These are phyloP conservation scores for Kewa caespitosa DNA, from an alignment of 179 eudicot species.

Conservation along the genomic window DNA sequence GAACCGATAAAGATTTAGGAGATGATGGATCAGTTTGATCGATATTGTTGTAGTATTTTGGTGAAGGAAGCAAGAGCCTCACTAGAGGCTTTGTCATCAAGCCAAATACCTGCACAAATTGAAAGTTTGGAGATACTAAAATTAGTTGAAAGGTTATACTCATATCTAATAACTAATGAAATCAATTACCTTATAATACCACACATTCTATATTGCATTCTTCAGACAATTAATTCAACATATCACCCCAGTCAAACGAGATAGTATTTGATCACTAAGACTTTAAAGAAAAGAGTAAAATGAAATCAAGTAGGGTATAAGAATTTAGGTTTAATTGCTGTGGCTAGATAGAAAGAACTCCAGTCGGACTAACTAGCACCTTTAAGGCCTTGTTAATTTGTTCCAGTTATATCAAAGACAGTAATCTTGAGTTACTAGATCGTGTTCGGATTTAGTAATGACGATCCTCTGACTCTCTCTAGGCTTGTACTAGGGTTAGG, in stretches of 20 bases:
- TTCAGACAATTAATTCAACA: not conserved
- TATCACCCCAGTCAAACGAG: not conserved
- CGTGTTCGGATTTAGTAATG: too few relatives aligned
- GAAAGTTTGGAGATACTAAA: not conserved
- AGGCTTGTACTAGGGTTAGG: too few relatives aligned
- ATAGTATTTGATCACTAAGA: not conserved
- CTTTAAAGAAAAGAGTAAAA: too few relatives aligned
- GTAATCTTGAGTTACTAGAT: too few relatives aligned
- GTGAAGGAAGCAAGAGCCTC: constrained; percentile 52
- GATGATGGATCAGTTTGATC: constrained; percentile 41
- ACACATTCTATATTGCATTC: too few relatives aligned
- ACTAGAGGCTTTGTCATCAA: constrained; percentile 77
- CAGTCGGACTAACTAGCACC: not conserved
- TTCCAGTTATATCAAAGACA: too few relatives aligned
- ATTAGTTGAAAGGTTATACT: not conserved
- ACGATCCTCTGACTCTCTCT: too few relatives aligned
- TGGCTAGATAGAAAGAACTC: not conserved
- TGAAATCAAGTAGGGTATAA: too few relatives aligned
- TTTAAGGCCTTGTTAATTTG: not conserved
- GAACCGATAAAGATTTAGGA: constrained; percentile 51
- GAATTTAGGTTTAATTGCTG: too few relatives aligned
- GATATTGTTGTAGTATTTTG: constrained; percentile 30
- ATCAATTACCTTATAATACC: too few relatives aligned
- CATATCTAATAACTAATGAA: too few relatives aligned
- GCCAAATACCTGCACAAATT: constrained; percentile 61